Evolutionary conservation across 2,329 filamentous ascomycete genomes (phyloP).

Genomic region (Diaporthe sp.): DNA sequence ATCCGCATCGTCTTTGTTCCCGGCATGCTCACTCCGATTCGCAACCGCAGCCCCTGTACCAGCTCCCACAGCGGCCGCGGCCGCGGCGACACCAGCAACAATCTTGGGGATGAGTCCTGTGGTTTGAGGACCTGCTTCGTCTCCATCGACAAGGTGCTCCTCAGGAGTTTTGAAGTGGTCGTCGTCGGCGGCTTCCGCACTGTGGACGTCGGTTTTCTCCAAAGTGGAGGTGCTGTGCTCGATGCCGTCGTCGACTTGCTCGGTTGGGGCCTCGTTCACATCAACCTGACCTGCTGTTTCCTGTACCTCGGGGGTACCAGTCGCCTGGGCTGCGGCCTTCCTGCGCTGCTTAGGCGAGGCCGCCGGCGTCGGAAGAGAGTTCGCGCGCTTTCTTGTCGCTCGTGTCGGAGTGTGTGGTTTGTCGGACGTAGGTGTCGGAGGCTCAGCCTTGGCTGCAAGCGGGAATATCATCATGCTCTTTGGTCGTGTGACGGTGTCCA

Average conservation of each 20-base stretch:
- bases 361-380: conserved; percentile 58
- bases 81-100: background rate
- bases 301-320: background rate
- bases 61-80: background rate
- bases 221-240: background rate
- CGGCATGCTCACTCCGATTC: background rate
- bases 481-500: conserved; percentile 50
- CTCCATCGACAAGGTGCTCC: background rate
- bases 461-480: conserved; percentile 57
- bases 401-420: conserved; percentile 49
- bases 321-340: conserved; percentile 21
- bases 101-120: conserved; percentile 7
- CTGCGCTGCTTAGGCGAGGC: conserved; percentile 37
- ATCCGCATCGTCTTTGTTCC: conserved; percentile 53
- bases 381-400: conserved; percentile 55
- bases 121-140: background rate
- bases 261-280: conserved; percentile 37
- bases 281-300: conserved; percentile 50
- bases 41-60: background rate
- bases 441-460: conserved; percentile 40
- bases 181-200: conserved; percentile 41
- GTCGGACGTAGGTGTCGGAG: conserved; percentile 48
- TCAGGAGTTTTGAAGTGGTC: conserved; percentile 64
- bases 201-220: background rate
- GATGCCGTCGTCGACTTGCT: conserved; percentile 8